phyloP scores from a whole-genome alignment of 2,329 filamentous ascomycete genomes.

The Penicillium decumbens region DNA sequence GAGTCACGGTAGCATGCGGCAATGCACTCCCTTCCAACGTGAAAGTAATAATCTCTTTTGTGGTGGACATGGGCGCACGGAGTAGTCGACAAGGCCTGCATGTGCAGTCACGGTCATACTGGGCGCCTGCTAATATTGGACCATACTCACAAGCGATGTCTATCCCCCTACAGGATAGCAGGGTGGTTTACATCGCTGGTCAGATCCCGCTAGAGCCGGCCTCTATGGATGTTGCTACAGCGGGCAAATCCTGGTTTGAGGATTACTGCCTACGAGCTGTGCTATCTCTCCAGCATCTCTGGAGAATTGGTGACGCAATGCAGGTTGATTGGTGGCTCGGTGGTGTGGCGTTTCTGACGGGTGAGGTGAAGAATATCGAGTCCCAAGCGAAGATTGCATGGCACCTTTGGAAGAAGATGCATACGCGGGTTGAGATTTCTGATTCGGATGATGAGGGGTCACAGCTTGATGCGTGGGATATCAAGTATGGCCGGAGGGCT shows the following conservation, averaged over 20 bases:
- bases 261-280: conserved; percentile 57
- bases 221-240: conserved; percentile 58
- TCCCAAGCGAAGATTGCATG: conserved; percentile 38
- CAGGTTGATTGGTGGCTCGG: conserved; percentile 69
- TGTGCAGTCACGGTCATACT: conserved; percentile 90
- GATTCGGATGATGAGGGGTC: conserved; percentile 49
- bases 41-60: conserved; percentile 58
- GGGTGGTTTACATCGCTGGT: conserved; percentile 68
- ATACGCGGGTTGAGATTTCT: conserved; percentile 23
- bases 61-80: conserved; percentile 39
- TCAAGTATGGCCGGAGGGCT: conserved; percentile 54
- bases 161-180: conserved; percentile 24
- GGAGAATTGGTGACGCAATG: conserved; percentile 71
- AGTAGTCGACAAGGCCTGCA: conserved; percentile 58
- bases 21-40: conserved; percentile 56
- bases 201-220: conserved; percentile 85
- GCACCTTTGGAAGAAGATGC: conserved; percentile 45
- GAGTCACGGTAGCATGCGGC: conserved; percentile 78
- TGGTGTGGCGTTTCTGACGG: conserved; percentile 68
- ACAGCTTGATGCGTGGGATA: conserved; percentile 46
- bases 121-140: conserved; percentile 96
- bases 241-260: conserved; percentile 21
- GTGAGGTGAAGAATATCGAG: conserved; percentile 26
- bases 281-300: conserved; percentile 82
- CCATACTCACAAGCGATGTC: conserved; percentile 87